Percentiles rank a stretch among this genome's conserved stretches.
Evolutionary conservation across 768 basidiomycete genomes (phyloP).

Genomic region (Suillus discolor): DNA sequence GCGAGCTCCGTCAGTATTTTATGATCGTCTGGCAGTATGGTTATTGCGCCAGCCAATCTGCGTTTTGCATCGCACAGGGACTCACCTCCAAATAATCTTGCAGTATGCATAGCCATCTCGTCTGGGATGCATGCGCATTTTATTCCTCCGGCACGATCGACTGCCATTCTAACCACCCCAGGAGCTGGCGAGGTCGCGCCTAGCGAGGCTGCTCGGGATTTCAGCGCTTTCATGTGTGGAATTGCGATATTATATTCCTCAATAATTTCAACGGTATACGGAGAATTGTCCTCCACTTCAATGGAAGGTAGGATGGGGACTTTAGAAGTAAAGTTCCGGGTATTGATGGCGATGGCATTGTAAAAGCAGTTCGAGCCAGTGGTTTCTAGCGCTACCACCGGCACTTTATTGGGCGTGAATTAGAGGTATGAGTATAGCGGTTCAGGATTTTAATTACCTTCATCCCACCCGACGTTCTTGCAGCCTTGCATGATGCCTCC

Average conservation of each 20-base stretch:
- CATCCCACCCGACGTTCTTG: constrained; percentile 62
- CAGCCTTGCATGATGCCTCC: constrained; percentile 76
- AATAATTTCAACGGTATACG: constrained; percentile 47
- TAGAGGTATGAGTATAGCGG: background rate
- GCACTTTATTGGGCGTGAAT: constrained; percentile 43
- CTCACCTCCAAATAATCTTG: constrained; percentile 60
- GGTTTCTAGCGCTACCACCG: constrained; percentile 69
- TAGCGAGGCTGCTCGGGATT: constrained; percentile 69
- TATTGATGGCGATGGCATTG: constrained; percentile 65
- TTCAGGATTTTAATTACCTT: constrained; percentile 45
- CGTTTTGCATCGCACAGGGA: background rate
- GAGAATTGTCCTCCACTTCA: constrained; percentile 28
- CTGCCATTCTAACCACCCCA: constrained; percentile 63
- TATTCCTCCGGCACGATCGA: constrained; percentile 59
- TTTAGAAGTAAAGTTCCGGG: constrained; percentile 31
- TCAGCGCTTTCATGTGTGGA: constrained; percentile 58
- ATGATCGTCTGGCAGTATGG: constrained; percentile 58
- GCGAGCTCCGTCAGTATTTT: constrained; percentile 76
- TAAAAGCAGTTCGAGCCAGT: constrained; percentile 76
- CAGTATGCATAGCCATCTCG: constrained; percentile 66
- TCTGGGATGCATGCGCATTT: constrained; percentile 66
- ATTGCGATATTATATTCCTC: constrained; percentile 48
- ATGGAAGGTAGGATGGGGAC: constrained; percentile 33
- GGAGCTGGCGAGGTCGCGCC: constrained; percentile 69
- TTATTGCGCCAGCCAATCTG: background rate